These are phyloP conservation scores for Auriscalpium vulgare DNA, from an alignment of 768 basidiomycete genomes.

Conservation along the genomic window DNA sequence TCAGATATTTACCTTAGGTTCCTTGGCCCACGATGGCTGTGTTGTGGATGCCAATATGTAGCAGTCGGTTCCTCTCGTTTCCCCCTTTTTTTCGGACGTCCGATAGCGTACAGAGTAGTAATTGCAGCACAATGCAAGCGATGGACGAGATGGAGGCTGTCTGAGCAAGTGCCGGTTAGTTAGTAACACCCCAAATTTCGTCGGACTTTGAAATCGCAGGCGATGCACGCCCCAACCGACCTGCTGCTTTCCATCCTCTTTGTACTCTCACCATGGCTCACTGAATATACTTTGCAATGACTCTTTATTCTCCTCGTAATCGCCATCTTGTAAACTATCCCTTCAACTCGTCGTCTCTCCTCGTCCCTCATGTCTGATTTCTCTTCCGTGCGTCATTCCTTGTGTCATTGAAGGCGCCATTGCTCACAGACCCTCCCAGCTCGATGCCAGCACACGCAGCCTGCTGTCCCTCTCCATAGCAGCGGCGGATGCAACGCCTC, in stretches of 20 bases:
- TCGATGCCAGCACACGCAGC: slow-evolving; percentile 25
- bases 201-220: slow-evolving; percentile 13
- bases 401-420: neutral
- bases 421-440: neutral
- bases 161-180: no score
- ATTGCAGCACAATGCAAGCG: no score
- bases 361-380: slow-evolving; percentile 2
- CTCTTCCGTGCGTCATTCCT: neutral
- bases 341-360: neutral
- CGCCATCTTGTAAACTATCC: slow-evolving; percentile 1
- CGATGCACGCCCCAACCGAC: neutral
- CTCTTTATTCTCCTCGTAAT: slow-evolving; percentile 6
- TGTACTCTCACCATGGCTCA: neutral
- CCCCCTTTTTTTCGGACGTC: no score
- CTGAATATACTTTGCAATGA: slow-evolving; percentile 4
- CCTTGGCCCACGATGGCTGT: no score
- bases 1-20: no score
- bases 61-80: no score
- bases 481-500: slow-evolving; percentile 33
- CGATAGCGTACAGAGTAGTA: no score
- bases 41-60: no score
- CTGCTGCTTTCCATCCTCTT: neutral
- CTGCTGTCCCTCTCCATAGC: slow-evolving; percentile 64
- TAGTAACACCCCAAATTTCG: neutral
- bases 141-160: no score